phyloP scores from a whole-genome alignment of 2,329 filamentous ascomycete genomes.

The Xylaria sp. region DNA sequence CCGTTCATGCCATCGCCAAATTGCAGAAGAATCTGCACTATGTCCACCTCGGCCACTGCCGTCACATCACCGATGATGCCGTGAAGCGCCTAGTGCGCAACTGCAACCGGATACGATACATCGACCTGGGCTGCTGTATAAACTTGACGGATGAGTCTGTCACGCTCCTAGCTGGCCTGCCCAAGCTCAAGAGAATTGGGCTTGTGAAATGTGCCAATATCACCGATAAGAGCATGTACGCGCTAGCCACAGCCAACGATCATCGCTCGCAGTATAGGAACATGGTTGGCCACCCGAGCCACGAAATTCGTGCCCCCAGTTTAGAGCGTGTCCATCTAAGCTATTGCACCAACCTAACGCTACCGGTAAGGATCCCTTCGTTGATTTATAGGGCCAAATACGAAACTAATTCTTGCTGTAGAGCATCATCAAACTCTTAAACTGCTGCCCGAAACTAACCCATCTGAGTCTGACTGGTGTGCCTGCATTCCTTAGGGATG shows the following conservation, averaged over 20 bases:
- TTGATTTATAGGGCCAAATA: neutral
- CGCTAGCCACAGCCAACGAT: slow-evolving; percentile 78
- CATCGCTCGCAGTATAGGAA: slow-evolving; percentile 63
- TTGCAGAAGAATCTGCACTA: slow-evolving; percentile 97
- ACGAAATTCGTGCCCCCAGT: slow-evolving; percentile 70
- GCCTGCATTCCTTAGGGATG: slow-evolving; percentile 85
- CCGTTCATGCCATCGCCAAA: slow-evolving; percentile 86
- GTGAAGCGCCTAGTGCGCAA: slow-evolving; percentile 84
- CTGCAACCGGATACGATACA: slow-evolving; percentile 96
- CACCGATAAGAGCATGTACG: slow-evolving; percentile 88
- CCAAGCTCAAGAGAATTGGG: slow-evolving; percentile 93
- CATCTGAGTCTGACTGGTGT: slow-evolving; percentile 96
- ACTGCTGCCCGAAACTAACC: slow-evolving; percentile 90
- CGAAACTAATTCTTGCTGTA: slow-evolving; percentile 52
- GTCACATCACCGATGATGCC: slow-evolving; percentile 87
- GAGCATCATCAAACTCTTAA: slow-evolving; percentile 91
- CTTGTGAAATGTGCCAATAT: slow-evolving; percentile 93
- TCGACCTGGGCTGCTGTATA: slow-evolving; percentile 94
- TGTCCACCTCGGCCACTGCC: slow-evolving; percentile 93
- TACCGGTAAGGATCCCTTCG: slow-evolving; percentile 68
- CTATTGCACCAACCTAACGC: slow-evolving; percentile 87
- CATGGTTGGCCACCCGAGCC: slow-evolving; percentile 56
- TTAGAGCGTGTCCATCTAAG: slow-evolving; percentile 95
- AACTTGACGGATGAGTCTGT: slow-evolving; percentile 90
- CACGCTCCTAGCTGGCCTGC: slow-evolving; percentile 82